Evolutionary conservation across 2,329 filamentous ascomycete species (phyloP), one percentile per base, ranked within the genome.

Genomic region (Pestalotiopsis sp.): DNA sequence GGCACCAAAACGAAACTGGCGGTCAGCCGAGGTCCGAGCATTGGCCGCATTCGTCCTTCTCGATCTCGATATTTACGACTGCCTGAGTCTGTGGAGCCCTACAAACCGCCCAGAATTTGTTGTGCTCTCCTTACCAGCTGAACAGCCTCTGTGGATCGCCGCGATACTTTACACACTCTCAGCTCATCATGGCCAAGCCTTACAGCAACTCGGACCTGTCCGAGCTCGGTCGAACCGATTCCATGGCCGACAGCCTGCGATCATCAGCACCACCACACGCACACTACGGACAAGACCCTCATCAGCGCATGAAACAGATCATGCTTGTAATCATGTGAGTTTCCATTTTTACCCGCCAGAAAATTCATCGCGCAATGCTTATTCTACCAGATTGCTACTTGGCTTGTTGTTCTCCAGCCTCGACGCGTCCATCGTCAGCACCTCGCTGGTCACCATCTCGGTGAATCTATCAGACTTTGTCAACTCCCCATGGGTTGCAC

Each of bases 341-440:
- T 41, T 73, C 5, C 14, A 20, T n/a, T 9, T n/a, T 20, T n/a
- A 2, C 17, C 2, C 45, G 14, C 45, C 11, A 3, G 17, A 11
- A 52, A 9, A n/a, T 52, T 11, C 9, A 14, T 79, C 80, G 58
- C 75, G 72, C 20, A 76, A 76, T 4, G 70, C 66, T 73, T 41
- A 71, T 69, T 70, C 63, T 13, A 61, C n/a, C 62, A 87, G 85
- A 58, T 80, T 87, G 64, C 81, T 88, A 11, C 71, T 84, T 2
- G 86, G 87, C 3, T 80, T 89, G 2, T 80, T 89, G 17, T 87
- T 89, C 72, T 87, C 87, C 3, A 87, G 84, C 31, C 80, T 89
- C 52, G 87, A 89, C 69, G 86, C 86, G 1, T 88, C 86, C 0
- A 88, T 89, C 67, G 84, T 88, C 17, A 87, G 86, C 14, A 89